Conservation (phyloP, 441 rosid species). For the Euphorbia schlechtendalii region DNA sequence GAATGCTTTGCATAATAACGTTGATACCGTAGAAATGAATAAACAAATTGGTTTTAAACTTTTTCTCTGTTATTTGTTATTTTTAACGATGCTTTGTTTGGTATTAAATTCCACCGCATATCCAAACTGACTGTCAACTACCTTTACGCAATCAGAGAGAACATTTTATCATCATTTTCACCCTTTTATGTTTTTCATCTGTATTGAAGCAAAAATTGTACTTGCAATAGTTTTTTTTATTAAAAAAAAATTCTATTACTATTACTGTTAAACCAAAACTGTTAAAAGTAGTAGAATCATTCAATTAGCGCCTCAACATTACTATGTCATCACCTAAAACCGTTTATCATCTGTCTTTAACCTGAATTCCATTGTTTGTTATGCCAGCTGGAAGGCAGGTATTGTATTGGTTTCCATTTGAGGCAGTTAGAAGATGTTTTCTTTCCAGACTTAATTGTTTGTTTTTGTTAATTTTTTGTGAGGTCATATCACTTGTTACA, state of each 20-base stretch:
- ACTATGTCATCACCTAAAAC: too few species aligned
- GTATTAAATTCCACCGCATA: background rate
- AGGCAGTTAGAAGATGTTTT: background rate
- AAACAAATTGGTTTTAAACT: too few species aligned
- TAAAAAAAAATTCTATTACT: background rate
- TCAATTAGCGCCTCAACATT: too few species aligned
- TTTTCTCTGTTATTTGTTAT: background rate
- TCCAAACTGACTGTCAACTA: constrained; percentile 7
- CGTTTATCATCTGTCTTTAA: too few species aligned
- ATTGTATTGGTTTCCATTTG: background rate
- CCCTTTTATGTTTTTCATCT: constrained; percentile 21
- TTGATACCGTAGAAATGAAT: too few species aligned
- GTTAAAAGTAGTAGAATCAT: too few species aligned
- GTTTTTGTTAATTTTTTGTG: too few species aligned
- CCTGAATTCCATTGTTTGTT: background rate
- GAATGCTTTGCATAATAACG: too few species aligned
- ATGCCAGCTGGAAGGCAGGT: background rate
- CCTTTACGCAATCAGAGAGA: constrained; percentile 14
- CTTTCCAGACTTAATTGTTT: too few species aligned
- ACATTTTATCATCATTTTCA: constrained; percentile 8
- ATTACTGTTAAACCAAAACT: too few species aligned
- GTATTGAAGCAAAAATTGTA: constrained; percentile 1
- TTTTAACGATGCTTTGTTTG: background rate
- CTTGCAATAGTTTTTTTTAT: background rate
- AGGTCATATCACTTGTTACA: too few species aligned